Evolutionary conservation across 352 stramenopile genomes (phyloP).

Genomic region (Thalassiosira hispida): DNA sequence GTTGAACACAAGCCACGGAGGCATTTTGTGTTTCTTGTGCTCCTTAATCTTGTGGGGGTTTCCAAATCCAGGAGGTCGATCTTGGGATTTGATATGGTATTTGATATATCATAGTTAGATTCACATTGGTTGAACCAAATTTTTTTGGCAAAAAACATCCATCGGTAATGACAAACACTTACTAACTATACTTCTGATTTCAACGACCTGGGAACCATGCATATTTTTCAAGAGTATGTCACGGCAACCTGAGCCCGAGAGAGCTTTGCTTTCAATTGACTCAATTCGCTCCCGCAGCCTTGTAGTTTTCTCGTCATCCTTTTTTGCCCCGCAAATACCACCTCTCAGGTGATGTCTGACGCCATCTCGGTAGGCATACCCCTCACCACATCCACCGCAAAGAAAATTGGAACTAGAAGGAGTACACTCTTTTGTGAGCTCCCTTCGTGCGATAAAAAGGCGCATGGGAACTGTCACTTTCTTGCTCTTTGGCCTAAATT

Average conservation of each 20-base stretch:
- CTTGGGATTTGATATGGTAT: too few relatives aligned
- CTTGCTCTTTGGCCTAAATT: neutral
- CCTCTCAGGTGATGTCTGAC: conserved; percentile 51
- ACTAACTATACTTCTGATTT: too few relatives aligned
- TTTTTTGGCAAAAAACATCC: too few relatives aligned
- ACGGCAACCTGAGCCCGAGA: conserved; percentile 6
- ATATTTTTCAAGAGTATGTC: conserved; percentile 9
- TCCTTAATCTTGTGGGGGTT: conserved; percentile 41
- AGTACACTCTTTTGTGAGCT: conserved; percentile 63
- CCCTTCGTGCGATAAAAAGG: conserved; percentile 57
- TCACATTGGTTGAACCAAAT: too few relatives aligned
- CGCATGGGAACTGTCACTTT: conserved; percentile 17
- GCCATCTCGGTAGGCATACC: conserved; percentile 31
- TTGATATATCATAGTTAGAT: too few relatives aligned
- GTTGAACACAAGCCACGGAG: conserved; percentile 56
- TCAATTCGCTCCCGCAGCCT: neutral
- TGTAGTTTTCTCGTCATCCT: conserved; percentile 18
- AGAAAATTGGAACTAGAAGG: conserved; percentile 21
- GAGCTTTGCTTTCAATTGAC: conserved; percentile 24
- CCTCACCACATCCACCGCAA: conserved; percentile 64
- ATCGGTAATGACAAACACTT: too few relatives aligned
- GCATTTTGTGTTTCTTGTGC: conserved; percentile 48
- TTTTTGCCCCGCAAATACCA: conserved; percentile 36
- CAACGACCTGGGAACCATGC: conserved; percentile 13
- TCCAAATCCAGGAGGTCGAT: neutral